These are phyloP conservation scores for Euphorbia pulcherrima DNA, from an alignment of 345 rosid species.

Conservation along the genomic window DNA sequence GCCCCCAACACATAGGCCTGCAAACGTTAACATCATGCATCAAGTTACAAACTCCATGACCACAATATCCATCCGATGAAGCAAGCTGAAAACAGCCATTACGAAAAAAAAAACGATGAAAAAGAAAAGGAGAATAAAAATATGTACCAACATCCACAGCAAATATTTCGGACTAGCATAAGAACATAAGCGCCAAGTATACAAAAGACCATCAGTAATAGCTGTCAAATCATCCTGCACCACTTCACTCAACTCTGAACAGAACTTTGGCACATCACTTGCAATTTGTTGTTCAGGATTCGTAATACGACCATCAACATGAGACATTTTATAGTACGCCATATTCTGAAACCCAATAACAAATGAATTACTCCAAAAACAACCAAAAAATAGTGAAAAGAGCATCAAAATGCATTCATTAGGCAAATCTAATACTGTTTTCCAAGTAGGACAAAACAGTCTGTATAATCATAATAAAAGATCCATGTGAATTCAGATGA, in stretches of 20 bases:
- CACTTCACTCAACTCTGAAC: constrained; percentile 93
- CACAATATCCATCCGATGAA: constrained; percentile 8
- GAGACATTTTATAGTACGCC: constrained; percentile 96
- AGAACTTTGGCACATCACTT: constrained; percentile 91
- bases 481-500: neutral
- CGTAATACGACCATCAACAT: constrained; percentile 86
- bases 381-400: neutral
- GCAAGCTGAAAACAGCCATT: constrained; percentile 4
- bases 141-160: constrained; percentile 84
- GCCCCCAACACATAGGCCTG: constrained; percentile 92
- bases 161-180: constrained; percentile 97
- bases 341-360: constrained; percentile 59
- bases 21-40: constrained; percentile 23
- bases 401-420: constrained; percentile 1
- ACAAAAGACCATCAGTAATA: constrained; percentile 75
- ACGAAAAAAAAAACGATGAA: constrained; percentile 1
- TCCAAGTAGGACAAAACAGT: neutral
- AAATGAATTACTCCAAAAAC: constrained; percentile 4
- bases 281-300: constrained; percentile 96
- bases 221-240: constrained; percentile 90
- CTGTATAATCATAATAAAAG: neutral
- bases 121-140: neutral
- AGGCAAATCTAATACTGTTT: neutral
- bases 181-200: constrained; percentile 94
- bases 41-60: constrained; percentile 9